Conservation (phyloP, 2,329 filamentous ascomycete genomes). For the Ceratocystis papillata region DNA sequence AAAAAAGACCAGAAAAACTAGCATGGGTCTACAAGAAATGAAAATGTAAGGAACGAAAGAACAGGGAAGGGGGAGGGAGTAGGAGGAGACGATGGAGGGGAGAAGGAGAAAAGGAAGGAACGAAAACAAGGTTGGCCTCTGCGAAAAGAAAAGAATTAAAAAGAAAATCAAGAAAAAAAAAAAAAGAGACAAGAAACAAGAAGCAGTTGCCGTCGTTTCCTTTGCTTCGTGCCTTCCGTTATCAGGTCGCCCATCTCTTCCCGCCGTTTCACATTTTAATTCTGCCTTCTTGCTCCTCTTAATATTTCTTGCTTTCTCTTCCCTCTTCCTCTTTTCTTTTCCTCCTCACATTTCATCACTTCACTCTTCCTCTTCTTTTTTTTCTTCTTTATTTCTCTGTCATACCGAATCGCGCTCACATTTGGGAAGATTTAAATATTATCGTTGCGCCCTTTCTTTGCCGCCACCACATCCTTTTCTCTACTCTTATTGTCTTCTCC, state of each 20-base stretch:
- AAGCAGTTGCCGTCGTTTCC: constrained; percentile 11
- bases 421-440: not conserved
- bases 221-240: constrained; percentile 20
- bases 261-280: constrained; percentile 19
- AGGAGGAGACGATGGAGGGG: not conserved
- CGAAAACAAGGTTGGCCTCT: not conserved
- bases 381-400: not conserved
- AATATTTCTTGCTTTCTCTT: not conserved
- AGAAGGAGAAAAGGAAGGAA: constrained; percentile 7
- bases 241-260: constrained; percentile 11
- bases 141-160: not conserved
- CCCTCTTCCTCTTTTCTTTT: constrained; percentile 6
- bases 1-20: not conserved
- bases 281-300: constrained; percentile 15
- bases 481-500: not conserved
- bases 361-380: not conserved
- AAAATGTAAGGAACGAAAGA: constrained; percentile 8
- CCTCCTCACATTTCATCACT: not conserved
- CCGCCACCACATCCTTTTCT: not conserved
- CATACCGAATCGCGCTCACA: not conserved
- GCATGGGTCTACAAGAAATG: not conserved
- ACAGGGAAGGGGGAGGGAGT: not conserved
- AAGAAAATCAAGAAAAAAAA: not conserved
- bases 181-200: not conserved
- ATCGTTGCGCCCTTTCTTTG: not conserved